Evolutionary conservation across 1,284 basidiomycete genomes (phyloP), one percentile per base, ranked within the genome.

Genomic region (Anthracocystis setariae): DNA sequence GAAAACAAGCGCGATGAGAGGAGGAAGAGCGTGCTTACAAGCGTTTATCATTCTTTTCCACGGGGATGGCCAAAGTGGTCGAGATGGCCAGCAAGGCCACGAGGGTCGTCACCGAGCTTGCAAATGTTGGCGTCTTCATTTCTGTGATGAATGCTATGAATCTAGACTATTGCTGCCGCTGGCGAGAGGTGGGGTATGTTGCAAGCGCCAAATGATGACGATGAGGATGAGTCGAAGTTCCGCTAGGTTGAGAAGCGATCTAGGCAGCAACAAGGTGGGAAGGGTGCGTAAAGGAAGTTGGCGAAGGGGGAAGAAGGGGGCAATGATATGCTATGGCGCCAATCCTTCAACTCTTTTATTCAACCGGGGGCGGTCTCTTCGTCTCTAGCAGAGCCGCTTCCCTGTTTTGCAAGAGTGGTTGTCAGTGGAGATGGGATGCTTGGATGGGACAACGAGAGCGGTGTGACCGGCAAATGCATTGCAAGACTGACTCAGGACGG

Each of bases 31-130:
- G 7, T 52, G 44, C 64, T 67, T 57, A 67, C 60, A 70, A 48
- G 56, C 67, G 67, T 46, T 70, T 70, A 17, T 37, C 35, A 15
- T 37, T 37, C 13, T 37, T 13, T 17, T 70, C 52, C 8, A 70
- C 29, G 25, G 67, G 67, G 9, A 50, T 52, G 5, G 67, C 67
- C 13, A 29, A 56, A 9, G 64, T 66, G 5, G 52, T 45, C 3
- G 64, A 56, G 27, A 56, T 46, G 20, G 64, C 64, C 47, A 66
- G n/a, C 21, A 51, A 29, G 24, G 64, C 64, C 44, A 66, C 64
- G 52, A 66, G 25, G 12, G 49, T 57, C 23, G 53, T 66, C 25
- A 29, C 44, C 21, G 64, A 56, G 45, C 53, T 39, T 51, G 57
- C 53, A 7, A 66, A 9, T 20, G 55, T 5, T 8, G 57, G 13